phyloP scores from a whole-genome alignment of 2,329 filamentous ascomycete genomes.

The Leptographium radiaticola region DNA sequence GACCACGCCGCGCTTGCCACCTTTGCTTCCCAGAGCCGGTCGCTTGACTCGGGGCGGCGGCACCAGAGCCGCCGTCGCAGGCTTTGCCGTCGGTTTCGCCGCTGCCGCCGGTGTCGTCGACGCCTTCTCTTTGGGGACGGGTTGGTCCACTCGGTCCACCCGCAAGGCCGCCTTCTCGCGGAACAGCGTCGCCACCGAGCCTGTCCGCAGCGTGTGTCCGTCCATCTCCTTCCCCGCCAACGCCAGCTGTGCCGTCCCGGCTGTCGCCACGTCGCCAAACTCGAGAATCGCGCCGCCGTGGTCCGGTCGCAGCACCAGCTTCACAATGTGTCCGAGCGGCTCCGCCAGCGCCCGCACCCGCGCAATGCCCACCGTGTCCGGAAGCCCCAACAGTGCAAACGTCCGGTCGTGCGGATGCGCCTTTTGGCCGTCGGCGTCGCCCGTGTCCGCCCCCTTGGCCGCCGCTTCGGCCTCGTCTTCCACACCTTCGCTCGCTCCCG shows the following conservation, averaged over 20 bases:
- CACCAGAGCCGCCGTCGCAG: conserved; percentile 21
- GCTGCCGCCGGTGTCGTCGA: conserved; percentile 1
- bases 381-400: conserved; percentile 70
- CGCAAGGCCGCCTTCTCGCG: conserved; percentile 32
- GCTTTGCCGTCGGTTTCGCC: conserved; percentile 20
- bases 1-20: conserved; percentile 29
- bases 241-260: conserved; percentile 56
- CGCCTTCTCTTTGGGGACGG: neutral
- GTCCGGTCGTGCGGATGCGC: conserved; percentile 26
- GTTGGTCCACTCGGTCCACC: conserved; percentile 25
- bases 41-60: conserved; percentile 30
- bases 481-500: neutral
- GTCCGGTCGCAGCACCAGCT: conserved; percentile 66
- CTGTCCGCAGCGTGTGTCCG: conserved; percentile 38
- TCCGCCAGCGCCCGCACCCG: conserved; percentile 64
- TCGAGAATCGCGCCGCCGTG: conserved; percentile 81
- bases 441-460: neutral
- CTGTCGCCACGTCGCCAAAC: conserved; percentile 54
- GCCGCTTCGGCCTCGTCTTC: neutral
- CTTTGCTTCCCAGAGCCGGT: conserved; percentile 26
- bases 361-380: conserved; percentile 84
- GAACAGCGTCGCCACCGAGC: conserved; percentile 40
- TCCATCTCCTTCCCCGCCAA: conserved; percentile 44
- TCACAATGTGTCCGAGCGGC: conserved; percentile 52
- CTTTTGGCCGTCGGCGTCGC: neutral